Conservation (phyloP, 2,329 filamentous ascomycete species). For the Diaporthe helianthi region DNA sequence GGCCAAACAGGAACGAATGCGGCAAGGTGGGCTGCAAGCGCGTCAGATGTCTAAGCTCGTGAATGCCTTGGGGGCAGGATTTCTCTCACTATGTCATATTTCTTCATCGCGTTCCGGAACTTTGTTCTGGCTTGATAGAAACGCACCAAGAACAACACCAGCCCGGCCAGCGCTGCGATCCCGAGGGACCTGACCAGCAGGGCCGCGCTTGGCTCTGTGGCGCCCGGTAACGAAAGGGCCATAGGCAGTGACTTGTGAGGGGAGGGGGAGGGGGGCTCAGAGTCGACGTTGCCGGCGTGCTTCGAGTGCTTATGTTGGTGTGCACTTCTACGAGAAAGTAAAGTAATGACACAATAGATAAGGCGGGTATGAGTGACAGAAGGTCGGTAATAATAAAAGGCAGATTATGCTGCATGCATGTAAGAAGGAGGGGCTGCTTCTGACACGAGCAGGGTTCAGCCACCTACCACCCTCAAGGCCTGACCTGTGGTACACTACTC, state of each 20-base stretch:
- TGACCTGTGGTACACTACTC: too few species aligned
- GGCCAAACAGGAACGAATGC: conserved; percentile 46
- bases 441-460: too few species aligned
- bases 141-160: conserved; percentile 38
- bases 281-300: neutral
- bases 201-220: neutral
- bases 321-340: neutral
- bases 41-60: neutral
- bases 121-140: conserved; percentile 40
- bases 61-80: too few species aligned
- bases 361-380: too few species aligned
- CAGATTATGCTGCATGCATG: too few species aligned
- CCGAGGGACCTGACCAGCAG: neutral
- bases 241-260: neutral
- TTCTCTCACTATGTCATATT: conserved; percentile 41
- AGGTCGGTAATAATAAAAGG: too few species aligned
- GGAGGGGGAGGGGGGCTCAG: neutral
- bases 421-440: too few species aligned
- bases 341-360: too few species aligned
- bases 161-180: conserved; percentile 11
- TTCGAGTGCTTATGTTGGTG: neutral
- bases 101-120: conserved; percentile 38
- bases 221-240: neutral
- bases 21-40: conserved; percentile 42
- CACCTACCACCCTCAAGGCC: too few species aligned